Base-by-base conservation (phyloP, 2,329 filamentous ascomycete genomes). In the Hymenotorrendiella dingleyae region DNA sequence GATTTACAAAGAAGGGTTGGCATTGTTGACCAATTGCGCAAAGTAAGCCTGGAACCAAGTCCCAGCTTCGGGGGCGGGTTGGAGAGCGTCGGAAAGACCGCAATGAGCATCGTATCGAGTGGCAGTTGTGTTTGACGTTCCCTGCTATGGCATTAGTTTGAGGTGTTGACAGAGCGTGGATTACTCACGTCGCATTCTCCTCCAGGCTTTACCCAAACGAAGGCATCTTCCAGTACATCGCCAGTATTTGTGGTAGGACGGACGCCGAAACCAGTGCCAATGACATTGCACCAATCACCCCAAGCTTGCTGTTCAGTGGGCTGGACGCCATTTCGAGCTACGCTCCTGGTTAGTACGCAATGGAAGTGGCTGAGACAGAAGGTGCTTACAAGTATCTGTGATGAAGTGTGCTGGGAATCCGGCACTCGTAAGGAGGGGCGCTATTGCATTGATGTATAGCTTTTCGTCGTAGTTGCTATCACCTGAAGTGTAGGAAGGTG, bases 171-270 rank as follows among this genome's bases (percentile, higher is more conserved):
- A 1, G 10, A 9, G 16, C n/a, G 7, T 22, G 4, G 4, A 19
- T 9, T 20, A 49, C 49, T 43, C 29, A 53, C 52, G 46, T 65
- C 62, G 42, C 55, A 57, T 59, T 75, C 72, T 47, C 72, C 72
- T 50, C 81, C 81, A 4, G 81, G 81, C 71, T 84, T 85, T 53
- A 84, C 67, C 81, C 81, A 84, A 44, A 84, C 80, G 51, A 84
- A 80, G 29, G 80, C 78, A 59, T 85, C 82, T 24, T 74, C 67
- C 14, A 80, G 65, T 2, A 63, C 57, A 49, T 78, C 70, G 11
- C 74, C 76, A 7, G 80, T 84, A 57, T 76, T 67, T n/a, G 77
- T 69, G 3, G 74, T 74, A 2, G 80, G 79, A n/a, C 78, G 72
- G n/a, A 64, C 62, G 46, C 81, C 82, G 48, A 83, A 84, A 6